Evolutionary conservation across 352 stramenopile species (phyloP), one percentile per base, ranked within the genome.

Genomic region (Plasmopara muralis): DNA sequence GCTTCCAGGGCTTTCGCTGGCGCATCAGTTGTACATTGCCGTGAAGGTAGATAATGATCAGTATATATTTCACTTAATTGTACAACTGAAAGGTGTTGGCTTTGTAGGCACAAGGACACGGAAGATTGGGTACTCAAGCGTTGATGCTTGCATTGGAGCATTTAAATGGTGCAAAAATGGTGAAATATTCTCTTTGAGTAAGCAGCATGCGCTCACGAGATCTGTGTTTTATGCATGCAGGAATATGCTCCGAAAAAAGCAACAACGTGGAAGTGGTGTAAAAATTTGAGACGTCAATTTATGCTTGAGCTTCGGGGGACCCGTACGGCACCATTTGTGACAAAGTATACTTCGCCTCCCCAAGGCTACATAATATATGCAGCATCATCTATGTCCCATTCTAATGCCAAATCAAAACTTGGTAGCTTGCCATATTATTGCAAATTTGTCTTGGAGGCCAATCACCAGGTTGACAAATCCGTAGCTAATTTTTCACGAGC

Each of bases 71-170:
- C 10, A 43, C 6, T 35, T 43, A 12, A 33, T 40, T 43, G 34
- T 31, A 18, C 42, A 57, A 37, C 31, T 69, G 12, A 15, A 12
- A 18, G 5, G 35, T 40, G 13, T 47, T 45, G 37, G 28, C 5
- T 60, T 42, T 61, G 9, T 57, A 93, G 75, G 81, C 81, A 5
- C 81, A 93, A 70, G 82, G 79, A 7, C 80, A 94, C 25, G 86
- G 83, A 0, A 69, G 79, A 4, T 60, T 89, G 20, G 86, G 86
- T 41, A 95, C 82, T 4, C 86, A 95, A 58, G 73, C 86, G 10
- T 72, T 96, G 25, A 91, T 94, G 72, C 67, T 94, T 37, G 86
- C 84, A 25, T 60, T 96, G 42, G 86, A 96, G 59, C 77, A 87
- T 48, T 56, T 96, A 50, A 96, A 96, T 64, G 80, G 78, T 87